A percentile compares a stretch with the other conserved stretches of the same genome.
These are phyloP conservation scores for Pseudozyma flocculosa DNA, from an alignment of 1,284 basidiomycete genomes.

Conservation along the genomic window DNA sequence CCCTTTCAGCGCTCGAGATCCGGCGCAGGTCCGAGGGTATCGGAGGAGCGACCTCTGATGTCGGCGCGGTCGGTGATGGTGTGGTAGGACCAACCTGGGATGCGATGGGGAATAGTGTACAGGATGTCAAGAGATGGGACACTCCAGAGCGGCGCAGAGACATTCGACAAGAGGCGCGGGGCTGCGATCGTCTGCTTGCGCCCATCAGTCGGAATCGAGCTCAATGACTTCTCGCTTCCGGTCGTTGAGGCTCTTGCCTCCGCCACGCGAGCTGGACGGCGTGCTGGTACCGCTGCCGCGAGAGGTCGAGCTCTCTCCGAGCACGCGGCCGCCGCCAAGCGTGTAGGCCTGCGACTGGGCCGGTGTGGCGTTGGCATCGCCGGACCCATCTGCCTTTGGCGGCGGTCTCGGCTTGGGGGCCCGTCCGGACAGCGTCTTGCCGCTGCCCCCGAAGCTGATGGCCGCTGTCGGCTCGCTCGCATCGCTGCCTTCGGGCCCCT, in stretches of 20 bases:
- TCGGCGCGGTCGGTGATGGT: no score
- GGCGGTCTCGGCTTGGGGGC: slow-evolving; percentile 12
- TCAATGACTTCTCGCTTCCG: slow-evolving; percentile 37
- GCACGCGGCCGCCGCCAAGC: slow-evolving; percentile 15
- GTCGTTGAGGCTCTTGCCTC: slow-evolving; percentile 19
- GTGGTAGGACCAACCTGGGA: no score
- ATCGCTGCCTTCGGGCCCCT: slow-evolving; percentile 3
- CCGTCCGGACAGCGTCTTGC: slow-evolving; percentile 23
- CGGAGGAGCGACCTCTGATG: no score
- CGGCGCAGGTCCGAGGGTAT: no score
- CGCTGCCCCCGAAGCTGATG: slow-evolving; percentile 18
- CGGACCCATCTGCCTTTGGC: neutral
- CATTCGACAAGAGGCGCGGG: no score
- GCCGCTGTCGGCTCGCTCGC: slow-evolving; percentile 2
- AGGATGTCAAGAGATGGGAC: no score
- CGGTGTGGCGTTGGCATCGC: no score
- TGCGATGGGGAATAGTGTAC: no score
- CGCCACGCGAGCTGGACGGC: slow-evolving; percentile 16
- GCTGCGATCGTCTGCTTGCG: no score
- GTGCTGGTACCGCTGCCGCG: slow-evolving; percentile 24
- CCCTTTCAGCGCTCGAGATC: no score
- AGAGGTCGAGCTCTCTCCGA: slow-evolving; percentile 16
- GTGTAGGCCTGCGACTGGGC: slow-evolving; percentile 21
- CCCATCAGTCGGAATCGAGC: slow-evolving; percentile 49
- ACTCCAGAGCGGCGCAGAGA: no score